Percentiles rank a stretch among this genome's conserved stretches.
Evolutionary conservation across 108 stramenopile species (phyloP).

Genomic region (Aureococcus anophagefferens): DNA sequence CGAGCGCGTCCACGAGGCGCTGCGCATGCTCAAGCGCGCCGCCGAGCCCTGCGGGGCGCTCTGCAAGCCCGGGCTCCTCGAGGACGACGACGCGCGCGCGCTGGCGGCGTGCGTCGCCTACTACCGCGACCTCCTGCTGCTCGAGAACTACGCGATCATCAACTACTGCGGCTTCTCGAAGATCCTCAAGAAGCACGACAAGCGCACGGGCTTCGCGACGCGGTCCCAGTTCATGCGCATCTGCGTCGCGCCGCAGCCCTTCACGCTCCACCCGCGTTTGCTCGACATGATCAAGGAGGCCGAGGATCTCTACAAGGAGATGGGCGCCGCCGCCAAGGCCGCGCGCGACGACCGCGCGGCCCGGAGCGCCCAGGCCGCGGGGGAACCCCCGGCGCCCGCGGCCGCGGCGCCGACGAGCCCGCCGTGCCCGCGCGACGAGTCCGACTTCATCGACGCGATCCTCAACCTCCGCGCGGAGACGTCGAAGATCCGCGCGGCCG

Average conservation of each 20-base stretch:
- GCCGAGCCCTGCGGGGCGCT: neutral
- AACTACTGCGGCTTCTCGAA: slow-evolving; percentile 92
- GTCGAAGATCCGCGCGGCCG: slow-evolving; percentile 4
- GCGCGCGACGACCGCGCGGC: slow-evolving; percentile 66
- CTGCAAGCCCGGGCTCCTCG: slow-evolving; percentile 55
- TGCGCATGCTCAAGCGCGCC: slow-evolving; percentile 15
- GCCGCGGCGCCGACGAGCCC: neutral
- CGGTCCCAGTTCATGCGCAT: slow-evolving; percentile 68
- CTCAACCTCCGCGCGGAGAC: slow-evolving; percentile 66
- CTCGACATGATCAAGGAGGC: slow-evolving; percentile 58
- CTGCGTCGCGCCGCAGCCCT: slow-evolving; percentile 72
- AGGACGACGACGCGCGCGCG: slow-evolving; percentile 66
- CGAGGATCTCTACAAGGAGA: slow-evolving; percentile 59
- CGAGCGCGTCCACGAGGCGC: slow-evolving; percentile 70
- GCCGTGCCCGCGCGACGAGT: no score
- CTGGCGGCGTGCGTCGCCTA: slow-evolving; percentile 77
- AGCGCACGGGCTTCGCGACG: slow-evolving; percentile 73
- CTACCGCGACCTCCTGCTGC: slow-evolving; percentile 85
- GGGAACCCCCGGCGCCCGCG: slow-evolving; percentile 1
- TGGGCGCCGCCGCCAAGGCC: slow-evolving; percentile 44
- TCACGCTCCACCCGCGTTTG: slow-evolving; percentile 60
- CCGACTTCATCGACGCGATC: slow-evolving; percentile 73
- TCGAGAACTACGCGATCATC: slow-evolving; percentile 97
- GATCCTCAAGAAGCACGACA: slow-evolving; percentile 98
- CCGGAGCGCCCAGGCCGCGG: slow-evolving; percentile 71